Evolutionary conservation across 2,329 filamentous ascomycete species (phyloP), one percentile per base, ranked within the genome.

Genomic region (Gremmenia infestans): DNA sequence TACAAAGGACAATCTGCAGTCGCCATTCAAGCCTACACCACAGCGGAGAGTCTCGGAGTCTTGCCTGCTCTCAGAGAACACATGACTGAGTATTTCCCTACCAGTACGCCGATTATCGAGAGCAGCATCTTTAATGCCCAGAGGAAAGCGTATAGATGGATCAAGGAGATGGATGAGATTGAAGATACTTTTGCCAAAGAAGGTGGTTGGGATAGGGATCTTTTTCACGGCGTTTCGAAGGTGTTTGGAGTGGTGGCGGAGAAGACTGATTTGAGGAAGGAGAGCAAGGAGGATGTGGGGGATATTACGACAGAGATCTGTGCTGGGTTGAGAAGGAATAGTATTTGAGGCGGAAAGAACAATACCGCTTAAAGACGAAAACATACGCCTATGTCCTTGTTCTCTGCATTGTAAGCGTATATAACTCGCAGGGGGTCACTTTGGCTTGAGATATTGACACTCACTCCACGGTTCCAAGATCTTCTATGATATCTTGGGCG

Each of bases 91-190:
- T 57, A 57, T 28, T 54, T 54, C 14, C 55, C 45, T 35, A 28
- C 55, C 3, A 46, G 17, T 35, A 45, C 43, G 15, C 40, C 48
- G 42, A 39, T 53, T 5, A 39, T 53, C 15, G 55, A 57, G n/a
- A 48, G 48, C n/a, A 50, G 46, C 11, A 42, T 57, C n/a, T n/a
- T 53, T 2, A 52, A 42, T 23, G 43, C 45, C 8, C 55, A 57
- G 51, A 40, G 28, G 11, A 91, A 90, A 72, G 87, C 87, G n/a
- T 89, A 89, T 68, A 76, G 87, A 14, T 91, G 87, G 86, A 83
- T 88, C 0, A 75, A 78, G 32, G 87, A 91, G 74, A 89, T 91
- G 87, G 78, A 83, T 63, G 82, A 90, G 75, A 89, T 91, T 65
- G 81, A 81, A 14, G 74, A 78, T 54, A 87, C 85, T 2, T 85